Base-by-base conservation (phyloP, 768 basidiomycete genomes). In the Coprinopsis marcescibilis region DNA sequence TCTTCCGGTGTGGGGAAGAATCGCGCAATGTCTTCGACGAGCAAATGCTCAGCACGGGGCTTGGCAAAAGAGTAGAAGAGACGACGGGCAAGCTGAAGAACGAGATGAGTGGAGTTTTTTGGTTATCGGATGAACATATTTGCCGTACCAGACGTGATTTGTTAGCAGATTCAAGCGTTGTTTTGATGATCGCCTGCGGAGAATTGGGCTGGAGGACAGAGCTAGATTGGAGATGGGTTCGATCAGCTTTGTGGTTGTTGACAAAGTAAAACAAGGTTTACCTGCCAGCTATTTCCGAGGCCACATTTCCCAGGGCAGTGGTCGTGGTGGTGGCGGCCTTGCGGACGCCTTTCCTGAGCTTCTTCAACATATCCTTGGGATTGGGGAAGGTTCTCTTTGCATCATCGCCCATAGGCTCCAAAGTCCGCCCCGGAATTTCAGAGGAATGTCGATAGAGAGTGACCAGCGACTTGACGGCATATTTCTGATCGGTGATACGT, bases 181-280 rank as follows among this genome's bases (percentile, higher is more conserved):
- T 82, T 55, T 84, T 79, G 35, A 94, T 86, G 66, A 85, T 79
- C 20, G 85, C 83, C 58, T 79, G 78, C 0, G 89, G 86, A 1
- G 87, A 89, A 59, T 93, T 92, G 33, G 91, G 91, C 61, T 93
- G 90, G 17, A 94, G 65, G n/a, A 93, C 77, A 30, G 82, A 83
- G 49, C 80, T 81, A 41, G 50, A 41, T 15, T 48, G 15, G 47
- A 23, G 3, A 26, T 12, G 30, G 45, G 30, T 15, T 40, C 3
- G 19, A 43, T 45, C 29, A 20, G 26, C 14, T 20, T 19, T 8
- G 30, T 32, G 6, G n/a, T 23, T 35, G 8, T 32, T 7, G 24
- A 19, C 45, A 23, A 40, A 34, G 19, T 23, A n/a, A 32, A 10
- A 39, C 26, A 21, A 26, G 54, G 35, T 29, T 50, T 50, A 73